Conservation (phyloP, 140 eudicot species). For the Eryngium alpinum region DNA sequence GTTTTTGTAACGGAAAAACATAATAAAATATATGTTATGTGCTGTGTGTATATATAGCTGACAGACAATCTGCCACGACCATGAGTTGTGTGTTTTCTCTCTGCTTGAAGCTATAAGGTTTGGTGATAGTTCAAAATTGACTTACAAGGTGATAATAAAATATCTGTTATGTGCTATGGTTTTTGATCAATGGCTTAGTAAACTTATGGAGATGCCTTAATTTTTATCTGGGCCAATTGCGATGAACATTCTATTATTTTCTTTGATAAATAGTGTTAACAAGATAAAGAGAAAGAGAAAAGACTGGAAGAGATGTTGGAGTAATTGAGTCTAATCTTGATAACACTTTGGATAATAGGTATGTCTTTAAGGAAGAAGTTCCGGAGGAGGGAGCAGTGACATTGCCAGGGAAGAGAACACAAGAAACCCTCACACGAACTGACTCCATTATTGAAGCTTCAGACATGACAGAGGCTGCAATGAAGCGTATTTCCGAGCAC, state of each 20-base stretch:
- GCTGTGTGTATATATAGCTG: too few species aligned
- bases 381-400: slow-evolving; percentile 98
- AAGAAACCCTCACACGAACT: slow-evolving; percentile 73
- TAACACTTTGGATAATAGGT: slow-evolving; percentile 52
- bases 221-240: not conserved
- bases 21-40: too few species aligned
- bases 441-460: slow-evolving; percentile 87
- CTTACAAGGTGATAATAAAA: too few species aligned
- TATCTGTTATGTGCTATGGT: too few species aligned
- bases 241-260: not conserved
- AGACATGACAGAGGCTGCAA: slow-evolving; percentile 71
- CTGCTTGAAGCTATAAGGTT: too few species aligned
- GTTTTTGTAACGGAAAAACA: too few species aligned
- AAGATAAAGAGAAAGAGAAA: slow-evolving; percentile 98
- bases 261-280: slow-evolving; percentile 18
- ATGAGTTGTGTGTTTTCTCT: too few species aligned
- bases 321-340: slow-evolving; percentile 81
- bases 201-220: not conserved
- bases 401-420: slow-evolving; percentile 84
- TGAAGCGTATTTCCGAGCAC: slow-evolving; percentile 75
- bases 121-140: too few species aligned
- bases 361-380: slow-evolving; percentile 73
- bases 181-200: not conserved
- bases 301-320: slow-evolving; percentile 95
- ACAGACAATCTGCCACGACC: too few species aligned